phyloP scores from a whole-genome alignment of 371 early-diverging fungal genomes.

The Mucor mucedo region DNA sequence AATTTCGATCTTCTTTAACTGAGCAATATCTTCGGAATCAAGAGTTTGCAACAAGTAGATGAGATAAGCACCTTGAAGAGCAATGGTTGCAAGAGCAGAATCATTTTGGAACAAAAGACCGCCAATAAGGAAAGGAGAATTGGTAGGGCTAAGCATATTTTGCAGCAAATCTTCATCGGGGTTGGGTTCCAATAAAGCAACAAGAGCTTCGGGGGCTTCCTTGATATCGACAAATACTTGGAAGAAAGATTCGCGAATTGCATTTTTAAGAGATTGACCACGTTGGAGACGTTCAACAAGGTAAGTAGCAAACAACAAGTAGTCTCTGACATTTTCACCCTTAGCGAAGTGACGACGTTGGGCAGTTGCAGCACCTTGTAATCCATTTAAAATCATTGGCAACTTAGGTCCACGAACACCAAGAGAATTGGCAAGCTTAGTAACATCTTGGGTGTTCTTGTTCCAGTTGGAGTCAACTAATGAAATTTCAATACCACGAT shows the following conservation, averaged over 20 bases:
- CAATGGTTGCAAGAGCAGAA: constrained; percentile 60
- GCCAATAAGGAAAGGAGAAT: constrained; percentile 61
- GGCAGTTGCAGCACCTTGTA: constrained; percentile 44
- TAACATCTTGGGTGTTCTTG: constrained; percentile 40
- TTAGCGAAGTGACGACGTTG: constrained; percentile 42
- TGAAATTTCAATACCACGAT: constrained; percentile 91
- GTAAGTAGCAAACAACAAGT: constrained; percentile 61
- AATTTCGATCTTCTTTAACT: constrained; percentile 43
- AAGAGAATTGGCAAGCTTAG: constrained; percentile 57
- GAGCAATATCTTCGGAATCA: constrained; percentile 15
- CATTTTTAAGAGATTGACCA: constrained; percentile 58
- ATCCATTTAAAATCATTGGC: constrained; percentile 34
- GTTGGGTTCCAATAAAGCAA: constrained; percentile 23
- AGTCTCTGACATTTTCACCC: constrained; percentile 59
- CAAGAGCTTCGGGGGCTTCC: constrained; percentile 29
- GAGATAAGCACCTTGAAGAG: constrained; percentile 67
- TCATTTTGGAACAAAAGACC: constrained; percentile 63
- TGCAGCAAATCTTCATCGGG: constrained; percentile 24
- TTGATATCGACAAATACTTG: constrained; percentile 58
- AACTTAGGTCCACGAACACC: constrained; percentile 59
- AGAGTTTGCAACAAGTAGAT: constrained; percentile 48
- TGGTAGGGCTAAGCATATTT: constrained; percentile 48
- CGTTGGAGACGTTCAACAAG: constrained; percentile 72
- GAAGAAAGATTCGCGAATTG: constrained; percentile 58
- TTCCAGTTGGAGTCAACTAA: constrained; percentile 63